Evolutionary conservation across 2,329 filamentous ascomycete species (phyloP), one percentile per base, ranked within the genome.

Genomic region (Aspergillus glaucus): DNA sequence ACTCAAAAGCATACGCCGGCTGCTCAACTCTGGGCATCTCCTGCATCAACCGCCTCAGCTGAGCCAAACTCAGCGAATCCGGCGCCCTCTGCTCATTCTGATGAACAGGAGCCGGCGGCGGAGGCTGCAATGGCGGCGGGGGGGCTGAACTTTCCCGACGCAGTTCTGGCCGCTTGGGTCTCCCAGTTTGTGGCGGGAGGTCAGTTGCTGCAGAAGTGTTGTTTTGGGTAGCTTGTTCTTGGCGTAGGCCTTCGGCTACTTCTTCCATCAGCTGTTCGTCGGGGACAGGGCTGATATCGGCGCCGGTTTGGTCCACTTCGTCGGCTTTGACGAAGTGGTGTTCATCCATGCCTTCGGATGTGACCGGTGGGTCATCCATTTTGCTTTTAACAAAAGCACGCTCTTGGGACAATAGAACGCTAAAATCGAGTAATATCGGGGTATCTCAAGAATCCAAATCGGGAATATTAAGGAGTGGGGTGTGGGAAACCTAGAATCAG

Each of bases 1-100:
- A 92, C 54, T 80, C 81, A 65, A 95, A 98, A 52, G 93, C 90
- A 74, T 98, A 98, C 9, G 83, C 82, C 40, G 79, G 75, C 44
- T 85, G 80, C 56, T 90, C 86, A 45, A 77, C 65, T 54, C 80
- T 81, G 14, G 86, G 86, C 57, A 88, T 82, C 50, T 91, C 87
- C 53, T 82, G 80, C 15, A 91, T 85, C 47, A 91, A 79, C 55
- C 81, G 82, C 55, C 82, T 80, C 44, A 92, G 75, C 68, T 92
- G 87, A 52, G 83, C 78, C 40, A 92, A 73, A 30, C 86, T 91
- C 24, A 92, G 75, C 14, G 87, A 91, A 69, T 91, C 86, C 21
- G 74, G 66, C 63, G 80, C 55, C 43, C 61, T 57, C 43, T 69
- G 64, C 36, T 55, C 48, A 50, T 60, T 58, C 43, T 69, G 67